phyloP scores from a whole-genome alignment of 2,329 filamentous ascomycete genomes.

The Xylariaceae sp. region DNA sequence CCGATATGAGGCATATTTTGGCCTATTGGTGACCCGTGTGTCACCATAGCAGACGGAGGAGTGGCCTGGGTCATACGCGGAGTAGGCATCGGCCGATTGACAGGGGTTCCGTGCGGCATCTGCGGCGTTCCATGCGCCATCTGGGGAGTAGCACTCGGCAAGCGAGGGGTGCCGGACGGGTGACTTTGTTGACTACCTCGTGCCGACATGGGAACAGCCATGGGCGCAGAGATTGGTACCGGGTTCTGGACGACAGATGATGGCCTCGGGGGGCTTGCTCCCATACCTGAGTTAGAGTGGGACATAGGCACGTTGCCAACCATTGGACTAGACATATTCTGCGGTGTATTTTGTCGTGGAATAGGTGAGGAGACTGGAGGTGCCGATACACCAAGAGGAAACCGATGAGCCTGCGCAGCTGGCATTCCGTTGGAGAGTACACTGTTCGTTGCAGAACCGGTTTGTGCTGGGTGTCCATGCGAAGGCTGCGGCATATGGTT shows the following conservation, averaged over 20 bases:
- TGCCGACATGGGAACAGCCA: conserved; percentile 58
- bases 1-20: conserved; percentile 48
- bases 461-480: conserved; percentile 41
- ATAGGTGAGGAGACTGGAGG: conserved; percentile 64
- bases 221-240: conserved; percentile 51
- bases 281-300: conserved; percentile 61
- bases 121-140: conserved; percentile 55
- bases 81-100: conserved; percentile 49
- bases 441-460: conserved; percentile 34
- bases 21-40: conserved; percentile 51
- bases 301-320: conserved; percentile 60
- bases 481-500: conserved; percentile 36
- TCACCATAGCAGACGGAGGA: conserved; percentile 55
- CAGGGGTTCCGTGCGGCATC: conserved; percentile 55
- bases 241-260: conserved; percentile 60
- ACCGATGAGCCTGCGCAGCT: conserved; percentile 42
- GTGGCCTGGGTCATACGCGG: conserved; percentile 60
- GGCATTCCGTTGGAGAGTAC: conserved; percentile 40
- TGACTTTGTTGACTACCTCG: conserved; percentile 64
- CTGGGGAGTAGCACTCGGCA: conserved; percentile 57
- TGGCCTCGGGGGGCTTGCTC: conserved; percentile 61
- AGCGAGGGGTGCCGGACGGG: conserved; percentile 56
- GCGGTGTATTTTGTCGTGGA: conserved; percentile 57
- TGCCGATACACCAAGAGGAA: conserved; percentile 54
- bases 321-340: conserved; percentile 61